These are phyloP conservation scores for Plasmodium inui DNA, from an alignment of 169 alveolate genomes.

Conservation along the genomic window DNA sequence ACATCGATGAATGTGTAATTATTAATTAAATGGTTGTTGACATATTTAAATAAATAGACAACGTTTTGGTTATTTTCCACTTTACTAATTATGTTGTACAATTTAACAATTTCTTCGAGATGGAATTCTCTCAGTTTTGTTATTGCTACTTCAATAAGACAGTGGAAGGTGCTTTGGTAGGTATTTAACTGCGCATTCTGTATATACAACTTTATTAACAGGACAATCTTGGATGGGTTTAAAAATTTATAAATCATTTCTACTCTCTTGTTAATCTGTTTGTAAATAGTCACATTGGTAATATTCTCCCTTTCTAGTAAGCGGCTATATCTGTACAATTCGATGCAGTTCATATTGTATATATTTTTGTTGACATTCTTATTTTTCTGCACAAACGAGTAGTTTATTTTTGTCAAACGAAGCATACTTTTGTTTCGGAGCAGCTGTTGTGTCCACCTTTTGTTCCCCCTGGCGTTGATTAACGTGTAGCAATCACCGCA, in stretches of 20 bases:
- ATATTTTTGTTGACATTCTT: conserved; percentile 59
- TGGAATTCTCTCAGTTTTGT: conserved; percentile 47
- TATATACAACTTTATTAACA: conserved; percentile 61
- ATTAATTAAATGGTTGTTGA: conserved; percentile 60
- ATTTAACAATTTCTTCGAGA: conserved; percentile 47
- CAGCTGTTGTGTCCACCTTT: neutral
- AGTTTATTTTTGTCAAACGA: conserved; percentile 30
- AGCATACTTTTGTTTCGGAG: conserved; percentile 2
- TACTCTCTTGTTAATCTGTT: conserved; percentile 73
- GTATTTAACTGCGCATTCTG: conserved; percentile 38
- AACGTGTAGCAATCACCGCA: neutral
- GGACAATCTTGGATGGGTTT: conserved; percentile 53
- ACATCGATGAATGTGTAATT: conserved; percentile 67
- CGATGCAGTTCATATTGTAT: conserved; percentile 69
- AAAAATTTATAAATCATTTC: conserved; percentile 75
- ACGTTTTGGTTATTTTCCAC: conserved; percentile 60
- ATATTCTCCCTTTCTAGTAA: conserved; percentile 41
- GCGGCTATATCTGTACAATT: conserved; percentile 51
- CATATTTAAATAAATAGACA: conserved; percentile 55
- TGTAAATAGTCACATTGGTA: conserved; percentile 50
- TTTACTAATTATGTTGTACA: conserved; percentile 62
- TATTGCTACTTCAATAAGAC: conserved; percentile 63
- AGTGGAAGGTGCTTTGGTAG: conserved; percentile 41
- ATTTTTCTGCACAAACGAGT: conserved; percentile 44
- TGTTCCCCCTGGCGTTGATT: neutral